A percentile compares a stretch with the other conserved stretches of the same genome.
Conservation (phyloP, 2,329 filamentous ascomycete genomes). For the Colletotrichum higginsianum region DNA sequence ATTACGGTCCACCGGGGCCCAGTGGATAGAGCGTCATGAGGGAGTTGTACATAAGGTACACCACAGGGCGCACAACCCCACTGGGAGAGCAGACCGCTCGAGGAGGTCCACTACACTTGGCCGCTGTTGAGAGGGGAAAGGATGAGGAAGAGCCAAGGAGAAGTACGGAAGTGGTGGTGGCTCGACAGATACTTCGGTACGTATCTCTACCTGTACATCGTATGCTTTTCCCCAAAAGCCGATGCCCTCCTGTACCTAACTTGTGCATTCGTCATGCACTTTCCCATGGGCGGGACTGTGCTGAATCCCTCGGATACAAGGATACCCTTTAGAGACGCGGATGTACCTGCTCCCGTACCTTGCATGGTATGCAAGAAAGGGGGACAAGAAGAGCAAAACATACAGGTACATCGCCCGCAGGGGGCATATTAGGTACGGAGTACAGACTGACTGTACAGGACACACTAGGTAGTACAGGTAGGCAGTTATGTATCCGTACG, state of each 20-base stretch:
- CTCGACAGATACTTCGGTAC: background rate
- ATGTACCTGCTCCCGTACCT: background rate
- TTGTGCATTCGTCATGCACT: slow-evolving; percentile 34
- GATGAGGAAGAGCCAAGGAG: background rate
- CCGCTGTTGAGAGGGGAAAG: background rate
- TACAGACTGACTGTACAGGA: too few relatives aligned
- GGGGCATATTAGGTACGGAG: too few relatives aligned
- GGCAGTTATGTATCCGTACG: too few relatives aligned
- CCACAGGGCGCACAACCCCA: slow-evolving; percentile 12
- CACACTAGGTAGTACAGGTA: background rate
- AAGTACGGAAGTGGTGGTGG: background rate
- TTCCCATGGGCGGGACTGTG: slow-evolving; percentile 20
- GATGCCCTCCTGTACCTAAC: slow-evolving; percentile 2
- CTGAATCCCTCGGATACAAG: slow-evolving; percentile 20
- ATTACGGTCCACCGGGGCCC: slow-evolving; percentile 3
- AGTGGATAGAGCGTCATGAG: slow-evolving; percentile 6
- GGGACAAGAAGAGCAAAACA: background rate
- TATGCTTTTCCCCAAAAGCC: slow-evolving; percentile 8
- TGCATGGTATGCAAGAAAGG: slow-evolving; percentile 3
- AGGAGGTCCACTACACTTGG: background rate
- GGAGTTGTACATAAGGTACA: background rate
- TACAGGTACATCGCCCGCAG: too few relatives aligned
- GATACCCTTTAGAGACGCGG: background rate
- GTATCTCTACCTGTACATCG: background rate
- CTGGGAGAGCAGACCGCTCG: slow-evolving; percentile 13